Percentiles rank a stretch among this genome's conserved stretches.
Evolutionary conservation across 2,329 filamentous ascomycete species (phyloP).

Genomic region (Graphilbum ipis-grandicollis): DNA sequence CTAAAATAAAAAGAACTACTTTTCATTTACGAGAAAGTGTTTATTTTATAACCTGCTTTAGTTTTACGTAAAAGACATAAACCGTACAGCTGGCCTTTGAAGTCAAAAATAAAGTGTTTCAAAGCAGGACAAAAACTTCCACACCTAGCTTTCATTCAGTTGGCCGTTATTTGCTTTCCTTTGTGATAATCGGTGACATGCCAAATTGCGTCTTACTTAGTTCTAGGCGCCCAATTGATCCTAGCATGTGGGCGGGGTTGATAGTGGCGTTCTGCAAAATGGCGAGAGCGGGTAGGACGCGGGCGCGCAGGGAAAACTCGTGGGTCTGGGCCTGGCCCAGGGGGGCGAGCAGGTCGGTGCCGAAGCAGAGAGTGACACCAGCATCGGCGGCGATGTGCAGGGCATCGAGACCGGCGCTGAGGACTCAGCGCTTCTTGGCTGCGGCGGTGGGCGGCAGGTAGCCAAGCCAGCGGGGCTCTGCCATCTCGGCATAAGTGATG

Average conservation of each 20-base stretch:
- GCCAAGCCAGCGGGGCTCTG: conserved; percentile 18
- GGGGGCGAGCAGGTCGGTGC: conserved; percentile 34
- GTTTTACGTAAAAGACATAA: too few species aligned
- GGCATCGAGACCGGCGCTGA: conserved; percentile 24
- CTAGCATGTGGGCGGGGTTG: conserved; percentile 30
- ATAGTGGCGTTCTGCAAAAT: conserved; percentile 33
- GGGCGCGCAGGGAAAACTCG: conserved; percentile 27
- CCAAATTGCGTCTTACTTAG: too few species aligned
- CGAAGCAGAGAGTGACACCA: conserved; percentile 35
- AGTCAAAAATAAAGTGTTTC: too few species aligned
- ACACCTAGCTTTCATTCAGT: too few species aligned
- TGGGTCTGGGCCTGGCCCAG: conserved; percentile 27
- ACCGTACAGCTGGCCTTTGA: too few species aligned
- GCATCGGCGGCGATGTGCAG: conserved; percentile 28
- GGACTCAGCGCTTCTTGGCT: conserved; percentile 28
- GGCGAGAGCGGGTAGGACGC: conserved; percentile 22
- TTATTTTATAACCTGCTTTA: too few species aligned
- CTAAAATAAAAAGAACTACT: too few species aligned
- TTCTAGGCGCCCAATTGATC: too few species aligned
- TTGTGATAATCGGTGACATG: too few species aligned
- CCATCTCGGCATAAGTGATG: conserved; percentile 29
- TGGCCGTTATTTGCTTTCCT: too few species aligned
- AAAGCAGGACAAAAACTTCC: too few species aligned
- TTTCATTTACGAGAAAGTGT: too few species aligned
- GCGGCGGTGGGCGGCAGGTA: conserved; percentile 23